phyloP scores from a whole-genome alignment of 306 rosid genomes.

The Cucurbita maxima region DNA sequence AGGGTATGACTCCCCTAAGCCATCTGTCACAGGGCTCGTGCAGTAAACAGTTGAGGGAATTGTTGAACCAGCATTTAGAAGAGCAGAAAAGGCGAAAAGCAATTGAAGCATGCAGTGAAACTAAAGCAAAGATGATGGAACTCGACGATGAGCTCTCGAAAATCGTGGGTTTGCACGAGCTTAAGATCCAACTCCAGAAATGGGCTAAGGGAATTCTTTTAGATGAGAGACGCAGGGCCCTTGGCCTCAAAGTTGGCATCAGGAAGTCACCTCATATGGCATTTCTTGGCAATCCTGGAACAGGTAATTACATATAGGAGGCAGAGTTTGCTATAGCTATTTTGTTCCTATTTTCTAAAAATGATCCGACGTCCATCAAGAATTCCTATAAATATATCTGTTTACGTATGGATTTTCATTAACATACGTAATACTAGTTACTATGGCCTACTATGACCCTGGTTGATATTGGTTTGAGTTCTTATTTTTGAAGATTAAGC shows the following conservation, averaged over 20 bases:
- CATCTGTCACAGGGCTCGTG: conserved; percentile 76
- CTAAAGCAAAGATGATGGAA: conserved; percentile 77
- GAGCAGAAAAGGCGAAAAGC: conserved; percentile 75
- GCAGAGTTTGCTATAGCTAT: neutral
- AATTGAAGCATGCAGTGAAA: conserved; percentile 77
- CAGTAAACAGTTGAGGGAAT: conserved; percentile 46
- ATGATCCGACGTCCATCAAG: neutral
- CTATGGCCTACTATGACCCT: neutral
- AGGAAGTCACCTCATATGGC: conserved; percentile 99
- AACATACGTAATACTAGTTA: neutral
- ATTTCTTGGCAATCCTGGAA: conserved; percentile 96
- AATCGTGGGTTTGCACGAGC: conserved; percentile 85
- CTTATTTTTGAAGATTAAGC: too few species aligned
- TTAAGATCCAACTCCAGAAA: conserved; percentile 62
- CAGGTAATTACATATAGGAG: conserved; percentile 35
- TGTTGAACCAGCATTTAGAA: conserved; percentile 46
- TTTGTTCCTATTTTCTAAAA: neutral
- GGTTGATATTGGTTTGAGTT: too few species aligned
- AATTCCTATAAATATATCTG: neutral
- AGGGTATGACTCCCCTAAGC: conserved; percentile 74
- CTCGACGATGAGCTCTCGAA: conserved; percentile 65
- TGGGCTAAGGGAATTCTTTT: conserved; percentile 99
- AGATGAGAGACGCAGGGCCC: conserved; percentile 95
- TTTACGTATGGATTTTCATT: neutral
- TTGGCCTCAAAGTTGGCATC: conserved; percentile 74